phyloP scores from a whole-genome alignment of 345 rosid genomes.

The Hevea brasiliensis region DNA sequence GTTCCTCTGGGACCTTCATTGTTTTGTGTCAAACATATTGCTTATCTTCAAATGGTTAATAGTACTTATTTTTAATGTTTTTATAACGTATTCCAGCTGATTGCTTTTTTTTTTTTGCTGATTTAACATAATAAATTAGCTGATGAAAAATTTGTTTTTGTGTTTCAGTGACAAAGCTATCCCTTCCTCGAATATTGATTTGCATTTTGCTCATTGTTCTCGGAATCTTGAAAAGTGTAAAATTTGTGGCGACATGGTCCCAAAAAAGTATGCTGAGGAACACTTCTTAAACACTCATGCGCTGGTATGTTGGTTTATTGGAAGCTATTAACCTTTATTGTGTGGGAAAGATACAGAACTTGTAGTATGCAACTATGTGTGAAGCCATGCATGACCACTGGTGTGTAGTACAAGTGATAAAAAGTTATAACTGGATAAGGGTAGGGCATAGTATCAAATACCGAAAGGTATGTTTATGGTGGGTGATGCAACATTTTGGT shows the following conservation, averaged over 20 bases:
- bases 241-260: slow-evolving; percentile 92
- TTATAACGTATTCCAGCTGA: neutral
- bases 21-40: neutral
- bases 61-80: neutral
- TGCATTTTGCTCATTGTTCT: slow-evolving; percentile 89
- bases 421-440: neutral
- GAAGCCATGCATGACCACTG: neutral
- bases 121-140: neutral
- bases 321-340: neutral
- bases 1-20: neutral
- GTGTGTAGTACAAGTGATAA: neutral
- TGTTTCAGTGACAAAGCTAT: slow-evolving; percentile 71
- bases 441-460: too few relatives aligned
- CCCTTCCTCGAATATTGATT: slow-evolving; percentile 75
- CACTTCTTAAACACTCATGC: slow-evolving; percentile 88
- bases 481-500: too few relatives aligned
- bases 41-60: neutral
- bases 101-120: neutral
- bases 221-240: slow-evolving; percentile 93
- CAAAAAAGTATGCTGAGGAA: slow-evolving; percentile 79
- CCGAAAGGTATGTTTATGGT: too few relatives aligned
- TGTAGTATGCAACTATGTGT: neutral
- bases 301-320: slow-evolving; percentile 55
- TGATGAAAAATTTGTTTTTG: slow-evolving; percentile 13
- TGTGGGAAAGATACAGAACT: too few relatives aligned